Percentiles rank a stretch among this genome's conserved stretches.
Evolutionary conservation across 2,329 filamentous ascomycete genomes (phyloP).

Genomic region (Capronia epimyces): DNA sequence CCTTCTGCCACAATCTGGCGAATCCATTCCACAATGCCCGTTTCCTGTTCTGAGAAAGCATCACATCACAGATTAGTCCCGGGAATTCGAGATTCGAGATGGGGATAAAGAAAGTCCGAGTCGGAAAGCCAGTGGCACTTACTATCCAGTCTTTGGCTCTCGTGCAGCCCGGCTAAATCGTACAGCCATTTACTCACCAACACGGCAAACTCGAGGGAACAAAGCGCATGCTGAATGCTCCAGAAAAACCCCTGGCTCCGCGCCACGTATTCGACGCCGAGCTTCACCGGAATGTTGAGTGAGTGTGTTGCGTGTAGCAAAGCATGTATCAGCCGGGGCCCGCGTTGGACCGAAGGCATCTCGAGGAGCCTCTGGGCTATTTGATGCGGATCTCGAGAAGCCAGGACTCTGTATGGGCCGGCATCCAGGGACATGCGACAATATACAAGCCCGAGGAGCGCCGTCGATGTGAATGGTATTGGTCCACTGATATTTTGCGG

Average conservation of each 20-base stretch:
- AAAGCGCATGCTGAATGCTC: neutral
- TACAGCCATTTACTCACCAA: neutral
- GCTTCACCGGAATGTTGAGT: slow-evolving; percentile 50
- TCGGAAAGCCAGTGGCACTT: no score
- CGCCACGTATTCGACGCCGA: slow-evolving; percentile 38
- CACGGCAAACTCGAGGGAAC: neutral
- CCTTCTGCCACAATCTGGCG: no score
- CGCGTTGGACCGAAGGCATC: slow-evolving; percentile 53
- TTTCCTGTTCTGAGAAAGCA: no score
- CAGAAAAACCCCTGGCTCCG: slow-evolving; percentile 35
- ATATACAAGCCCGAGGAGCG: slow-evolving; percentile 52
- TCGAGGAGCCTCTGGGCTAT: slow-evolving; percentile 55
- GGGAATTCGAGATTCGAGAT: no score
- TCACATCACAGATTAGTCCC: no score
- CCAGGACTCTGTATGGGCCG: slow-evolving; percentile 46
- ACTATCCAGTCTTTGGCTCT: no score
- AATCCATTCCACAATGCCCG: no score
- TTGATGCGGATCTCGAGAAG: slow-evolving; percentile 56
- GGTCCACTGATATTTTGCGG: slow-evolving; percentile 46
- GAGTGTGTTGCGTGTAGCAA: slow-evolving; percentile 64
- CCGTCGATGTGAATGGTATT: slow-evolving; percentile 61
- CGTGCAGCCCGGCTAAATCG: no score
- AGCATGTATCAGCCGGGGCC: slow-evolving; percentile 54
- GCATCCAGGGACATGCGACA: slow-evolving; percentile 44
- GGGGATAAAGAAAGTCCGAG: no score